These are phyloP conservation scores for Pyrenophora seminiperda DNA, from an alignment of 2,329 filamentous ascomycete genomes.

Conservation along the genomic window DNA sequence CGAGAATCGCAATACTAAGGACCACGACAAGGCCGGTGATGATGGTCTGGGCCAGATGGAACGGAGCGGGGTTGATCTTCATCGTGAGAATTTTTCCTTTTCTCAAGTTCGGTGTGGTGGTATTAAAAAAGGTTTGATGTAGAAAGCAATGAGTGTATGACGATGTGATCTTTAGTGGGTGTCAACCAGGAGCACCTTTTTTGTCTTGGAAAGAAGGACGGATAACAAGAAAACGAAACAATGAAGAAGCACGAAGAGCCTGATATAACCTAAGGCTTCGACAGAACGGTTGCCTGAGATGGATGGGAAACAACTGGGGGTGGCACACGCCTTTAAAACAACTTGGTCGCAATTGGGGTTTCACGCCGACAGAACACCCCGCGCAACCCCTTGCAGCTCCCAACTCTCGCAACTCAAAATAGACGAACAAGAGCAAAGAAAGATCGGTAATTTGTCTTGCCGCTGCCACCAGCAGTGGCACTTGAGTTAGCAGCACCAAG, in stretches of 20 bases:
- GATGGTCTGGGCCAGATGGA: conserved; percentile 43
- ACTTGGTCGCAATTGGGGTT: conserved; percentile 37
- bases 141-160: conserved; percentile 6
- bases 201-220: conserved; percentile 29
- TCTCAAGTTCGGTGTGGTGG: neutral
- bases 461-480: conserved; percentile 21
- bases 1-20: conserved; percentile 51
- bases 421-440: conserved; percentile 14
- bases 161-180: conserved; percentile 10
- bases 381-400: conserved; percentile 13
- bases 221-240: conserved; percentile 14
- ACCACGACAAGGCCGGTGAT: conserved; percentile 46
- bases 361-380: conserved; percentile 26
- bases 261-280: conserved; percentile 23
- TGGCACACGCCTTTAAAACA: conserved; percentile 43
- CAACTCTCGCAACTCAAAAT: conserved; percentile 9
- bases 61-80: conserved; percentile 47
- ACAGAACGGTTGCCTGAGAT: conserved; percentile 20
- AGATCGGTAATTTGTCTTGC: conserved; percentile 28
- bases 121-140: neutral
- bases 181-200: conserved; percentile 41
- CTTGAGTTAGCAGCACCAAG: conserved; percentile 8
- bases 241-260: neutral
- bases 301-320: conserved; percentile 26
- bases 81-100: conserved; percentile 22